A percentile compares a stretch with the other conserved stretches of the same genome.
Evolutionary conservation across 208 protist genomes (phyloP).

Genomic region (Trypanosomatidae sp.): DNA sequence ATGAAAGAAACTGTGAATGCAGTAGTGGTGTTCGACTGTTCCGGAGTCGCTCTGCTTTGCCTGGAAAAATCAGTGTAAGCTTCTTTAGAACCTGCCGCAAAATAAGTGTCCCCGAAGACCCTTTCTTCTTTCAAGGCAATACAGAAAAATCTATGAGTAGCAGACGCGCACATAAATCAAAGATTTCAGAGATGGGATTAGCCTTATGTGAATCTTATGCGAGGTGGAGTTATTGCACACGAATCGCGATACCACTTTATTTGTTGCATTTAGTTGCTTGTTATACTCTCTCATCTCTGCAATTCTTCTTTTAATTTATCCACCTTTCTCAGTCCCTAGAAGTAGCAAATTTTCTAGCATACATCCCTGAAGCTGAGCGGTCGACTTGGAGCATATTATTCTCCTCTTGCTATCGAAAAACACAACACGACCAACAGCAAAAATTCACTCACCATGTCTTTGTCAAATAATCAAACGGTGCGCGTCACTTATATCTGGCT

Average conservation of each 20-base stretch:
- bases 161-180: background rate
- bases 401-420: background rate
- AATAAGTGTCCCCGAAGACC: background rate
- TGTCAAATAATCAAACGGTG: slow-evolving; percentile 40
- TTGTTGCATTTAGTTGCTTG: background rate
- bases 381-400: background rate
- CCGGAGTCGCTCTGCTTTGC: background rate
- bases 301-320: background rate
- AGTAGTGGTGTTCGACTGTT: background rate
- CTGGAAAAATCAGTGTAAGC: background rate
- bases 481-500: slow-evolving; percentile 90
- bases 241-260: background rate
- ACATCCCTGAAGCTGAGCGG: background rate
- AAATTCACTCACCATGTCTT: slow-evolving; percentile 17
- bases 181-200: background rate
- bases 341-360: background rate
- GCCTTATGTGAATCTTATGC: background rate
- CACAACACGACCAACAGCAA: background rate
- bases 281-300: background rate
- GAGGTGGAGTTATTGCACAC: background rate
- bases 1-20: background rate
- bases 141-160: background rate
- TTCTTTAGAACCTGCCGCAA: background rate
- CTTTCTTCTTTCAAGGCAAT: background rate
- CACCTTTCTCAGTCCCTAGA: background rate